Evolutionary conservation across 352 stramenopile species (phyloP), one percentile per base, ranked within the genome.

Genomic region (Phytophthora hibernalis): DNA sequence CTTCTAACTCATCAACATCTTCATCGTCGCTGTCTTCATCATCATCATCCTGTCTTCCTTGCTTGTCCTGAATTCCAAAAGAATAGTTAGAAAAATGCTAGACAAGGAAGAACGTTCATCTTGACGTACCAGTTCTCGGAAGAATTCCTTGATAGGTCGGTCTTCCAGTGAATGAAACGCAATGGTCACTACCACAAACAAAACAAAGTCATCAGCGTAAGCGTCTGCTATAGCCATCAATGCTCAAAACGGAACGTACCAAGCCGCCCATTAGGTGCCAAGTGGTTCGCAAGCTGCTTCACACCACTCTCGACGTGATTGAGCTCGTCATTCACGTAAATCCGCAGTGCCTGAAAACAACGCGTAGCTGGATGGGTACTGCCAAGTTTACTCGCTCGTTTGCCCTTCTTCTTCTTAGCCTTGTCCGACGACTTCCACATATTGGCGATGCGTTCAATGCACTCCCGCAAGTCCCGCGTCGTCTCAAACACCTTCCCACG

Each of bases 121-220:
- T 21, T 9, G n/a, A 30, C 71, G 16, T 73, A 93, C 82, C 51
- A 92, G 60, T 28, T 79, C 63, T 8, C 87, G 80, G 54, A 95
- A 92, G 20, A 92, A 78, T 9, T 76, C 62, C 71, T 95, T 95
- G 61, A 95, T 95, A 24, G 85, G 84, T 15, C 87, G 84, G 54
- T 95, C 87, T 49, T 95, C 87, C 15, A 95, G 73, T 6, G 87
- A 95, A 74, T 95, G 87, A 59, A 95, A 95, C 47, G 87, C 87
- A 55, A 95, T 95, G 8, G 86, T 90, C 18, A 79, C 83, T 90
- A 58, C 4, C 21, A 61, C 47, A 58, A 49, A 28, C 42, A 10
- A 49, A 18, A 48, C 11, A 43, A 5, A 8, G 4, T 48, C 28
- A 38, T 38, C 18, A n/a, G n/a, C n/a, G 37, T 64, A 40, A 74